Evolutionary conservation across 2,329 filamentous ascomycete genomes (phyloP).

Genomic region (Venturia carpophila): DNA sequence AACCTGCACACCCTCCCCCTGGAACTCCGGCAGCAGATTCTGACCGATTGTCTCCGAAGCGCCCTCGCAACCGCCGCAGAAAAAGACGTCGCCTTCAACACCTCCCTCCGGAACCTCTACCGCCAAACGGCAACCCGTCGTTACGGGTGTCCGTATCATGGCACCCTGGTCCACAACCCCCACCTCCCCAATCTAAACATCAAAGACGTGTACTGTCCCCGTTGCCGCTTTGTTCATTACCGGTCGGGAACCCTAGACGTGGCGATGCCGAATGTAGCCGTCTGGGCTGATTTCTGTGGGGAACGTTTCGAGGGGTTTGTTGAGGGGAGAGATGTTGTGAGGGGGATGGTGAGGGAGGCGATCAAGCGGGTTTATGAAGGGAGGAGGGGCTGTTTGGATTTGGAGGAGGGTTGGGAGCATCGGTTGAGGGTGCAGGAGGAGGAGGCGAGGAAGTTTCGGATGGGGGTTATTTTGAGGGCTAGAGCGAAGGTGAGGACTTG

Average conservation of each 20-base stretch:
- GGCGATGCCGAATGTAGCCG: background rate
- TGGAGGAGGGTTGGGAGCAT: background rate
- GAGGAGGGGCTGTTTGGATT: background rate
- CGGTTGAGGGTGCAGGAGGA: background rate
- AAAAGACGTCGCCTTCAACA: background rate
- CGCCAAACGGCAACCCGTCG: background rate
- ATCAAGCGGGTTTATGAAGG: background rate
- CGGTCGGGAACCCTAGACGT: background rate
- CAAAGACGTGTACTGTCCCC: background rate
- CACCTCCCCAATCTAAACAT: background rate
- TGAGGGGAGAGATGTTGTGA: background rate
- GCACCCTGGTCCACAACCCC: background rate
- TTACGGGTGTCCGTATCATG: background rate
- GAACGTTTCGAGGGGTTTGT: background rate
- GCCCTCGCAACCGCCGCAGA: background rate
- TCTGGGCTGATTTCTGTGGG: background rate
- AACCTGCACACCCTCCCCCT: background rate
- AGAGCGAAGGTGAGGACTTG: background rate
- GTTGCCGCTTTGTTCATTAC: background rate
- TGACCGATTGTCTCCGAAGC: background rate
- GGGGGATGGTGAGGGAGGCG: background rate
- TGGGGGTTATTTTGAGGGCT: background rate
- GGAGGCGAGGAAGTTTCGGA: background rate
- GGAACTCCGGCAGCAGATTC: background rate
- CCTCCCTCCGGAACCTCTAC: background rate